Evolutionary conservation across 1,284 basidiomycete genomes (phyloP).

Genomic region (Cryptococcus sp.): DNA sequence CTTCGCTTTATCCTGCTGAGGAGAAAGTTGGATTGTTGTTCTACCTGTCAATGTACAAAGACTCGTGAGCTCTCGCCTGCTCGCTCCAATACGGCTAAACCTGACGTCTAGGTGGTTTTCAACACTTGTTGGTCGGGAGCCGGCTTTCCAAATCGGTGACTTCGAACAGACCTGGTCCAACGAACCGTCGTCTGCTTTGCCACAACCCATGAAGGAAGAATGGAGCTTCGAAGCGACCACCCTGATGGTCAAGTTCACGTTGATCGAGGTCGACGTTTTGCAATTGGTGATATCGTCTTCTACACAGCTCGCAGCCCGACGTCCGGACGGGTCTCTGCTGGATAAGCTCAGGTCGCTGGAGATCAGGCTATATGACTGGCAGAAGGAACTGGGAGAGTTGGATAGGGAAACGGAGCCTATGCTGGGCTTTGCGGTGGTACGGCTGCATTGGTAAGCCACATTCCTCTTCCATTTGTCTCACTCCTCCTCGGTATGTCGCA

Average conservation of each 20-base stretch:
- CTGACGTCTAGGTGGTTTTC: neutral
- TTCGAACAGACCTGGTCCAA: neutral
- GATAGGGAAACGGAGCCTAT: neutral
- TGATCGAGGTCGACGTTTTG: slow-evolving; percentile 2
- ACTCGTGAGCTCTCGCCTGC: neutral
- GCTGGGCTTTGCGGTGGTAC: neutral
- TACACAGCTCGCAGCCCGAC: too few species aligned
- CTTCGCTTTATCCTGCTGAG: neutral
- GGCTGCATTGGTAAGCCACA: slow-evolving; percentile 1
- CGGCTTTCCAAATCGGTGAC: neutral
- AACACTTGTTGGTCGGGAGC: neutral
- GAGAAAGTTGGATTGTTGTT: neutral
- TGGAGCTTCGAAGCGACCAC: neutral
- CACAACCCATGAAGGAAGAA: too few species aligned
- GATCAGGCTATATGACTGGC: neutral
- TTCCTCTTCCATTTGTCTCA: too few species aligned
- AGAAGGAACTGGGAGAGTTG: neutral
- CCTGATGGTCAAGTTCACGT: neutral
- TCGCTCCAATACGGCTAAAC: neutral
- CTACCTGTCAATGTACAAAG: slow-evolving; percentile 3
- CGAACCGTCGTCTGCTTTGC: too few species aligned
- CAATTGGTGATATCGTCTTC: neutral
- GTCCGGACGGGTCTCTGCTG: too few species aligned
- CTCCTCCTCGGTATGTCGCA: too few species aligned
- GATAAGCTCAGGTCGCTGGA: neutral